A percentile compares a stretch with the other conserved stretches of the same genome.
Evolutionary conservation across 1,284 basidiomycete species (phyloP).

Genomic region (Wolfiporia cocos): DNA sequence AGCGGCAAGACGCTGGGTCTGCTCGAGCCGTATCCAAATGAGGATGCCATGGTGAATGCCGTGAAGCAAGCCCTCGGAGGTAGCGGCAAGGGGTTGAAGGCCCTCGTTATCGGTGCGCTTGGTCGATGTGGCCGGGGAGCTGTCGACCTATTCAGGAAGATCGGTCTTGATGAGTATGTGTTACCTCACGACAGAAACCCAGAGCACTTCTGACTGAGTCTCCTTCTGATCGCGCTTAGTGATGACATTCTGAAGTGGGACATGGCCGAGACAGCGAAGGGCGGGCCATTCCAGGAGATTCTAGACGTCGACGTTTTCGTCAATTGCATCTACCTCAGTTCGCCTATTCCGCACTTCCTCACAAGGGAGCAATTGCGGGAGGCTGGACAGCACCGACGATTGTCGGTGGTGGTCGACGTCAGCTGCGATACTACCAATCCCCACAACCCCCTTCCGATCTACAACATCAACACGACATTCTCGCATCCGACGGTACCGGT

Average conservation of each 20-base stretch:
- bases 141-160: slow-evolving; percentile 91
- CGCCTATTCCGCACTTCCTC: slow-evolving; percentile 87
- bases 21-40: slow-evolving; percentile 80
- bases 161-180: slow-evolving; percentile 83
- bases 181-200: slow-evolving; percentile 1
- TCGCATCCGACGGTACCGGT: slow-evolving; percentile 90
- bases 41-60: slow-evolving; percentile 70
- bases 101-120: slow-evolving; percentile 93
- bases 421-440: slow-evolving; percentile 99
- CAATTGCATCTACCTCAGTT: slow-evolving; percentile 98
- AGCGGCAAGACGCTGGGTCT: slow-evolving; percentile 57
- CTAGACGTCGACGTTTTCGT: slow-evolving; percentile 97
- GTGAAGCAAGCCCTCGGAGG: slow-evolving; percentile 71
- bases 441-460: slow-evolving; percentile 97
- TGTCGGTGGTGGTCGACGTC: slow-evolving; percentile 93
- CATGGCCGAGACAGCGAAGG: slow-evolving; percentile 93
- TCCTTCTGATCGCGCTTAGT: slow-evolving; percentile 33
- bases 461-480: slow-evolving; percentile 95
- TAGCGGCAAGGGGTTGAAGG: slow-evolving; percentile 73
- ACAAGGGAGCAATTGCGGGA: slow-evolving; percentile 68
- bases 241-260: slow-evolving; percentile 98
- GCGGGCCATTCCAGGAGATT: slow-evolving; percentile 95
- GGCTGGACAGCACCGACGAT: slow-evolving; percentile 65
- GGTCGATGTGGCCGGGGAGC: slow-evolving; percentile 97
- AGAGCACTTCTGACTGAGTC: slow-evolving; percentile 1